Conservation (phyloP, 1,284 basidiomycete species). For the Marasmius tenuissimus region DNA sequence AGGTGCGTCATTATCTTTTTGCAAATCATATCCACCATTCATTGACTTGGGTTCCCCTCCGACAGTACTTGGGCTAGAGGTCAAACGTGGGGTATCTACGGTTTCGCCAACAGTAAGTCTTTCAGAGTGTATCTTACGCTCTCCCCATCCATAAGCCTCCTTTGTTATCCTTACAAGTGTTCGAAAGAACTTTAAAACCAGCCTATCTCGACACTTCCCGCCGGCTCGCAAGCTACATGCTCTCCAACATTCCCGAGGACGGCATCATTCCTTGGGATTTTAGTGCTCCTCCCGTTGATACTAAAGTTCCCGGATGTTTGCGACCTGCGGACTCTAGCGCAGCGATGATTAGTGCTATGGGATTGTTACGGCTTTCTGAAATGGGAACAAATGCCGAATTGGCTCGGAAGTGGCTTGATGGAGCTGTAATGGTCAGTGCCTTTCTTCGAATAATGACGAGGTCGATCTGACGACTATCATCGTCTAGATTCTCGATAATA, state of each 20-base stretch:
- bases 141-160: not conserved
- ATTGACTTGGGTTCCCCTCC: not conserved
- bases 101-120: constrained; percentile 63
- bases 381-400: constrained; percentile 37
- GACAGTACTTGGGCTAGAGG: constrained; percentile 71
- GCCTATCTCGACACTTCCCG: constrained; percentile 60
- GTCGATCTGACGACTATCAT: too few relatives aligned
- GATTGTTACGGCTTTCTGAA: constrained; percentile 56
- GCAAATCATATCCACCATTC: not conserved
- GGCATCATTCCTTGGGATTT: constrained; percentile 77
- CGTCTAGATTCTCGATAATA: constrained; percentile 48
- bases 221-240: constrained; percentile 56
- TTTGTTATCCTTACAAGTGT: constrained; percentile 43
- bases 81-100: constrained; percentile 71
- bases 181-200: constrained; percentile 45
- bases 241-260: constrained; percentile 52
- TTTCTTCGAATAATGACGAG: too few relatives aligned
- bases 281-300: constrained; percentile 53
- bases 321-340: constrained; percentile 67
- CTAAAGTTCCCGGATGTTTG: constrained; percentile 29
- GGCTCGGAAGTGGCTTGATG: constrained; percentile 51
- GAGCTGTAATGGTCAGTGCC: too few relatives aligned
- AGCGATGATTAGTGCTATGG: constrained; percentile 58
- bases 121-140: not conserved
- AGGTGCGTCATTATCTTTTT: constrained; percentile 29